Evolutionary conservation across 208 protist genomes (phyloP).

Genomic region (Trichomonas tenax): DNA sequence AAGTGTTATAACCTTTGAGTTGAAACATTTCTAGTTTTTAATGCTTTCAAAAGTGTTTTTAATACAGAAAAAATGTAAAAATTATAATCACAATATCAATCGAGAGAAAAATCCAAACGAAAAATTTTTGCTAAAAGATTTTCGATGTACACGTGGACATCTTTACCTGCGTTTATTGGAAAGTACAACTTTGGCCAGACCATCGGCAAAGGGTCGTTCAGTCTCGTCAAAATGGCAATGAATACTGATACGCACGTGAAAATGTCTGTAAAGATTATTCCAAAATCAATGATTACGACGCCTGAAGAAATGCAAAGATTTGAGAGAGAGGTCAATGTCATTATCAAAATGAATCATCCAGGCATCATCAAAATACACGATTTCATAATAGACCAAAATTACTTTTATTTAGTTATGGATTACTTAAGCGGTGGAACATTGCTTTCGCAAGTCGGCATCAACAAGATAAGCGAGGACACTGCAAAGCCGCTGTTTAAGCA

Average conservation of each 20-base stretch:
- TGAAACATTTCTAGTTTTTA: no score
- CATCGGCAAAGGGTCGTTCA: neutral
- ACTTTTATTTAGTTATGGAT: constrained; percentile 35
- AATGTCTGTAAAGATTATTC: neutral
- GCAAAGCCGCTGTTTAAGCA: constrained; percentile 16
- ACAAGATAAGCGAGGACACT: constrained; percentile 5
- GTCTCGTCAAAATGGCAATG: neutral
- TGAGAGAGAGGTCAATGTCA: neutral
- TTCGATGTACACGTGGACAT: neutral
- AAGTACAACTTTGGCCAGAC: neutral
- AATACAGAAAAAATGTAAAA: no score
- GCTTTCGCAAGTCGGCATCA: constrained; percentile 11
- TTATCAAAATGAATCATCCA: neutral
- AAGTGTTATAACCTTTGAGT: no score
- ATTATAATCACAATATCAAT: no score
- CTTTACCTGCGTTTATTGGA: neutral
- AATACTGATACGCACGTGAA: neutral
- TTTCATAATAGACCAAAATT: neutral
- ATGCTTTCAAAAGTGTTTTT: no score
- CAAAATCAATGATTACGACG: neutral
- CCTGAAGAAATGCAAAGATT: neutral
- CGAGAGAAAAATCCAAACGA: neutral
- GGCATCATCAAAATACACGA: neutral
- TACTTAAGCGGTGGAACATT: constrained; percentile 30
- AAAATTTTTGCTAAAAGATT: neutral